These are phyloP conservation scores for Bretschneidera sinensis DNA, from an alignment of 345 rosid species.

Conservation along the genomic window DNA sequence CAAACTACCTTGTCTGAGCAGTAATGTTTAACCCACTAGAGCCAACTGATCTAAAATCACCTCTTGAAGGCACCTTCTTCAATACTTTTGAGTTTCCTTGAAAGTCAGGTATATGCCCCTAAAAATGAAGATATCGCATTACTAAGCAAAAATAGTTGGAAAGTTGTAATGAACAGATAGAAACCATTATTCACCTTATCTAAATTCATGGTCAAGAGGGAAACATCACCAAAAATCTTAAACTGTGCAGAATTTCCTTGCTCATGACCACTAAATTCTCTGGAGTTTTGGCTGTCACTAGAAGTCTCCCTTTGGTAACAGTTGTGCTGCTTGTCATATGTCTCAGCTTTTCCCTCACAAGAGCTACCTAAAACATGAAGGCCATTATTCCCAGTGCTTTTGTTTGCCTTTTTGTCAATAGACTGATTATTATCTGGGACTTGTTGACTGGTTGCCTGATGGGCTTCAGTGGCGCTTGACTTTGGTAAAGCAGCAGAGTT, in stretches of 20 bases:
- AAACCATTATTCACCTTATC: conserved; percentile 22
- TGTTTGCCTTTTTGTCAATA: conserved; percentile 15
- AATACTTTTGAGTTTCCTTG: conserved; percentile 14
- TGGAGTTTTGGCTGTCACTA: conserved; percentile 18
- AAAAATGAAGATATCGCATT: conserved; percentile 4
- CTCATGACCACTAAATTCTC: conserved; percentile 15
- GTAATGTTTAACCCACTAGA: conserved; percentile 22
- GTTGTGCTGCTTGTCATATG: conserved; percentile 17
- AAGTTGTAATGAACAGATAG: not conserved
- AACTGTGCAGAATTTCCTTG: conserved; percentile 23
- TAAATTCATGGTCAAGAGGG: conserved; percentile 16
- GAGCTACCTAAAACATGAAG: conserved; percentile 11
- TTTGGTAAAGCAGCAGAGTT: too few relatives aligned
- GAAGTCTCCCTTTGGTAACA: conserved; percentile 22
- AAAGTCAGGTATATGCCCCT: conserved; percentile 16
- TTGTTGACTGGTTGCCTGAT: conserved; percentile 11
- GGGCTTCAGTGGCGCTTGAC: too few relatives aligned
- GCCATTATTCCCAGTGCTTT: conserved; percentile 18
- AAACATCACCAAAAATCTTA: conserved; percentile 20
- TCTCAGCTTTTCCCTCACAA: conserved; percentile 18
- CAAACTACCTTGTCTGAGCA: conserved; percentile 29
- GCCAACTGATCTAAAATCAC: conserved; percentile 21
- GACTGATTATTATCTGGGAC: conserved; percentile 8
- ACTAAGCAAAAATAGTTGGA: conserved; percentile 1
- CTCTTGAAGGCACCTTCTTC: conserved; percentile 26